Percentiles rank a stretch among this genome's conserved stretches.
These are phyloP conservation scores for Annulohypoxylon stygium DNA, from an alignment of 495 filamentous ascomycete genomes.

Conservation along the genomic window DNA sequence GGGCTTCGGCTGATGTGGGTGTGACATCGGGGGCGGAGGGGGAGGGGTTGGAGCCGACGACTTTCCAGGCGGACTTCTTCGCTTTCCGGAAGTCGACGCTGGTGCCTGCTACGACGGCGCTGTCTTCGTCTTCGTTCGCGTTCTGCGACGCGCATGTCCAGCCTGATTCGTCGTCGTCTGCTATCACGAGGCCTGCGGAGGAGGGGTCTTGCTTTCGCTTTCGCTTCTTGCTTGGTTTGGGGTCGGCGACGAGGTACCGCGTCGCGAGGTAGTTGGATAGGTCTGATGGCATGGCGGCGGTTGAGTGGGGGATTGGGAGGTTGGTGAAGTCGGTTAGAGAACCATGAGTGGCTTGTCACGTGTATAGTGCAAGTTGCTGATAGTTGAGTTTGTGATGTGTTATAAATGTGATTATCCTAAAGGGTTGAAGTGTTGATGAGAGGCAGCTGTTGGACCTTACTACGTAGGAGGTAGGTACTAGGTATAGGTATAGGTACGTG, in stretches of 20 bases:
- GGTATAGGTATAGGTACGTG: too few relatives aligned
- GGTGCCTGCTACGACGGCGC: conserved; percentile 61
- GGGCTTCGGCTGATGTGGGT: conserved; percentile 9
- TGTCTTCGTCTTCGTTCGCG: conserved; percentile 61
- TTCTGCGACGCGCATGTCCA: conserved; percentile 66
- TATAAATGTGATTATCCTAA: background rate
- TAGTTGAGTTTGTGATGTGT: background rate
- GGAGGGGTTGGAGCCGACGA: conserved; percentile 66
- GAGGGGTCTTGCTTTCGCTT: conserved; percentile 79
- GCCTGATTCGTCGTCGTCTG: conserved; percentile 80
- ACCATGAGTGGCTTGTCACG: background rate
- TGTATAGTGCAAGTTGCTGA: background rate
- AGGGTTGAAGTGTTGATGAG: background rate
- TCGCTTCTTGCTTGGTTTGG: conserved; percentile 82
- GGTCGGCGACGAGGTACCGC: conserved; percentile 87
- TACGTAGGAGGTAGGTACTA: too few relatives aligned
- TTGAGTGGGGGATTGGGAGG: conserved; percentile 9
- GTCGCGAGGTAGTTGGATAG: conserved; percentile 92
- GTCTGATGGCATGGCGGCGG: conserved; percentile 65
- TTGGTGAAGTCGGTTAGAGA: background rate
- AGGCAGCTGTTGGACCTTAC: background rate
- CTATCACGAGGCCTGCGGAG: conserved; percentile 79
- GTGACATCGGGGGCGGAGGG: conserved; percentile 1
- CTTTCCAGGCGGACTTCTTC: conserved; percentile 85
- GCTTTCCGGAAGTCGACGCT: conserved; percentile 80